These are phyloP conservation scores for Ophiostoma triangulosporum DNA, from an alignment of 2,329 filamentous ascomycete genomes.

Conservation along the genomic window DNA sequence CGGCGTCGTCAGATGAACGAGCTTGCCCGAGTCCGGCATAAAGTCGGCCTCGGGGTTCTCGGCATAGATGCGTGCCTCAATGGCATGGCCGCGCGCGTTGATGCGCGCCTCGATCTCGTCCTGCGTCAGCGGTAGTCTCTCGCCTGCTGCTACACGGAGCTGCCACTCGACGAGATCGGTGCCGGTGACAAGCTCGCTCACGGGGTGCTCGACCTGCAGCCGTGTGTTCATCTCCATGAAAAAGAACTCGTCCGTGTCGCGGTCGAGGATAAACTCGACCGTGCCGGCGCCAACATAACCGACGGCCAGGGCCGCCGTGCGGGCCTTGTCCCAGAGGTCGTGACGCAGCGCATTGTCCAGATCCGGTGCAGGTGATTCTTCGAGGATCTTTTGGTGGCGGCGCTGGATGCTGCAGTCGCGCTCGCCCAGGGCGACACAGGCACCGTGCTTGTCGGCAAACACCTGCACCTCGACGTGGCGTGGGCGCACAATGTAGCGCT, in stretches of 20 bases:
- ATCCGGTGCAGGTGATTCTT: conserved; percentile 72
- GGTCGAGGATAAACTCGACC: conserved; percentile 82
- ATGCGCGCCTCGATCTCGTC: conserved; percentile 62
- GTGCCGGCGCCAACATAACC: conserved; percentile 84
- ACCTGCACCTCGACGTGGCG: conserved; percentile 85
- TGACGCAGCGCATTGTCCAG: conserved; percentile 43
- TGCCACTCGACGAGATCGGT: conserved; percentile 88
- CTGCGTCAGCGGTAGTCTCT: conserved; percentile 42
- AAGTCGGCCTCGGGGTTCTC: conserved; percentile 89
- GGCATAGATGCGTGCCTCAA: conserved; percentile 93
- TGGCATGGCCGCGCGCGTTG: conserved; percentile 63
- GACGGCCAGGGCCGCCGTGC: conserved; percentile 57
- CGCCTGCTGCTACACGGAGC: conserved; percentile 56
- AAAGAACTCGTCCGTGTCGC: conserved; percentile 67
- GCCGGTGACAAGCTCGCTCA: conserved; percentile 59
- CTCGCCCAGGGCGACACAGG: conserved; percentile 74
- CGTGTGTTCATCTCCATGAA: conserved; percentile 79
- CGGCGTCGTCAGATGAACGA: conserved; percentile 72
- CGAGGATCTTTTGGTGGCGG: conserved; percentile 80
- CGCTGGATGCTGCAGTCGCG: conserved; percentile 80
- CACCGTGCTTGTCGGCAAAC: conserved; percentile 69
- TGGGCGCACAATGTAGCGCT: conserved; percentile 66
- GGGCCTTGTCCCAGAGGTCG: conserved; percentile 52
- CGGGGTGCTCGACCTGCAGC: conserved; percentile 91
- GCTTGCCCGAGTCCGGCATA: conserved; percentile 79